phyloP scores from a whole-genome alignment of 306 rosid genomes.

The Fragaria vesca region DNA sequence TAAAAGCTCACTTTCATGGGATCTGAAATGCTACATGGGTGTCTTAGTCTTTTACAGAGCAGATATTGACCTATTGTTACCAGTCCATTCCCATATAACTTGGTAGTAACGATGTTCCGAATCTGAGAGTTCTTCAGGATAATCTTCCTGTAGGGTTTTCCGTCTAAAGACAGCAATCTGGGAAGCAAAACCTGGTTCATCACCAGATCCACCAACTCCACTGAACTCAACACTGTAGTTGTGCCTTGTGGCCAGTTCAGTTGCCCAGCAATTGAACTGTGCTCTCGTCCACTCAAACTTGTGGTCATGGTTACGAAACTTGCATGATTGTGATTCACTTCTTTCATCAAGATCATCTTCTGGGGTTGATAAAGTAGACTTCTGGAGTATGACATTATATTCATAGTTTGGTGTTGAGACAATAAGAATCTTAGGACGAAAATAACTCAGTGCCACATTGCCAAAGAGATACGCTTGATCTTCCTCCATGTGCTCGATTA shows the following conservation, averaged over 20 bases:
- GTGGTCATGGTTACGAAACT: constrained; percentile 92
- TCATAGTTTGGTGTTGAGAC: constrained; percentile 95
- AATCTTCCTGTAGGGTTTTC: constrained; percentile 30
- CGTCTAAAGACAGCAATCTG: constrained; percentile 90
- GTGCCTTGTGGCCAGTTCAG: constrained; percentile 63
- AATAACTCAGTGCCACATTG: constrained; percentile 61
- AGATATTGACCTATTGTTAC: constrained; percentile 19
- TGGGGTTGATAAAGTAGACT: constrained; percentile 42
- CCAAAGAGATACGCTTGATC: constrained; percentile 84
- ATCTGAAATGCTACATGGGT: background rate
- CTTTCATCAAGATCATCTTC: constrained; percentile 75
- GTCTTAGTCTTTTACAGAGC: background rate
- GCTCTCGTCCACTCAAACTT: constrained; percentile 97
- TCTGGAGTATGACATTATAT: constrained; percentile 83
- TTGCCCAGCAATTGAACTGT: constrained; percentile 82
- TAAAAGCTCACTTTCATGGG: background rate
- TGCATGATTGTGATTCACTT: constrained; percentile 54
- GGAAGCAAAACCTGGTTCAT: constrained; percentile 96
- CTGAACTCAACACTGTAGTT: constrained; percentile 72
- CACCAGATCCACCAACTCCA: constrained; percentile 88
- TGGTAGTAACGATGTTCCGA: constrained; percentile 36
- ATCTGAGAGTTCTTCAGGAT: constrained; percentile 25
- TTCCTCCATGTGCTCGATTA: constrained; percentile 97
- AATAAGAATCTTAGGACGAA: constrained; percentile 74
- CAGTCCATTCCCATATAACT: constrained; percentile 71